Percentiles rank a stretch among this genome's conserved stretches.
These are phyloP conservation scores for Mycena vitilis DNA, from an alignment of 768 basidiomycete genomes.

Conservation along the genomic window DNA sequence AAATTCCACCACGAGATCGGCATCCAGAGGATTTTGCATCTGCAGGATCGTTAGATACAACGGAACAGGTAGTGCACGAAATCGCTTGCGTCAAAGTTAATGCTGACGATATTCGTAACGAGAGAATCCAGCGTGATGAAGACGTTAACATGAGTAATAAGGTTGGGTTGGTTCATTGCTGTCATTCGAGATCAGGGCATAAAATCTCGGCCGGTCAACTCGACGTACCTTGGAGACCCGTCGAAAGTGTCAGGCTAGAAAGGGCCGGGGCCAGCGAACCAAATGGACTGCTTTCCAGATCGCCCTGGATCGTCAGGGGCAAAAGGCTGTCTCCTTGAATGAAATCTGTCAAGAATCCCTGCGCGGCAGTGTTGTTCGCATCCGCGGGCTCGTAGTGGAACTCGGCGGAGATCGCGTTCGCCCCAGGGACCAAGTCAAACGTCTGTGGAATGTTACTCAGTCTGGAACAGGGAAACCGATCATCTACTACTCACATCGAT, in stretches of 20 bases:
- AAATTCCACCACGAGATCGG: constrained; percentile 66
- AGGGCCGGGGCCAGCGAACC: constrained; percentile 67
- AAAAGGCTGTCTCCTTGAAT: constrained; percentile 63
- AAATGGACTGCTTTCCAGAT: constrained; percentile 70
- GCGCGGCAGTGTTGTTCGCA: constrained; percentile 73
- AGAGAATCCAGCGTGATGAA: constrained; percentile 63
- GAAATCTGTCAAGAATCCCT: constrained; percentile 70
- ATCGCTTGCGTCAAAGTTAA: constrained; percentile 67
- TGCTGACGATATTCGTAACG: constrained; percentile 59
- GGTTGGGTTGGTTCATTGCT: constrained; percentile 64
- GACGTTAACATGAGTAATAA: constrained; percentile 69
- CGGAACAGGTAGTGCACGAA: neutral
- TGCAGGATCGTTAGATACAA: constrained; percentile 37
- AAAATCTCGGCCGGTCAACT: neutral
- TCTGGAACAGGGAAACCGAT: neutral
- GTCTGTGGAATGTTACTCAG: constrained; percentile 46
- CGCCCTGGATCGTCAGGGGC: constrained; percentile 69
- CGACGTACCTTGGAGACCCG: constrained; percentile 59
- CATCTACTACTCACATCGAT: constrained; percentile 58
- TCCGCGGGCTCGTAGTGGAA: constrained; percentile 77
- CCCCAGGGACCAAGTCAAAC: constrained; percentile 69
- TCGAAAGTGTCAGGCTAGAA: constrained; percentile 61
- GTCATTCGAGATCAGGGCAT: constrained; percentile 13
- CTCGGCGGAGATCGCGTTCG: constrained; percentile 63
- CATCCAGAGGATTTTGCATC: constrained; percentile 67